Evolutionary conservation across 2,329 filamentous ascomycete species (phyloP).

Genomic region (Capronia americana): DNA sequence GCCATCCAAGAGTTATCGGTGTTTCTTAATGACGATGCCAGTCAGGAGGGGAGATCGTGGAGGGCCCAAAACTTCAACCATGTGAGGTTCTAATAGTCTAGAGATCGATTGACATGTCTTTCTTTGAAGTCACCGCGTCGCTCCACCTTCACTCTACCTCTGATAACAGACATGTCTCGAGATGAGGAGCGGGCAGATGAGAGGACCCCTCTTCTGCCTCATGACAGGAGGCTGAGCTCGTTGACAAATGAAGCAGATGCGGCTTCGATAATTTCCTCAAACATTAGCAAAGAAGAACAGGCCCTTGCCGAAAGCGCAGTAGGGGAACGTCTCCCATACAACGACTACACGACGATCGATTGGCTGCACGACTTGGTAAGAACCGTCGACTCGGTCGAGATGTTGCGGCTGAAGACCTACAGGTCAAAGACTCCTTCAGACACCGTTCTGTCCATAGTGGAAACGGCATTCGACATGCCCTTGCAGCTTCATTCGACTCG

Average conservation of each 20-base stretch:
- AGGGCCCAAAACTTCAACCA: not conserved
- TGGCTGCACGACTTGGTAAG: conserved; percentile 66
- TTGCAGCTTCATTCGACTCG: conserved; percentile 55
- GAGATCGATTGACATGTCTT: conserved; percentile 10
- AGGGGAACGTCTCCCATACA: conserved; percentile 65
- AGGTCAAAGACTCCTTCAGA: conserved; percentile 65
- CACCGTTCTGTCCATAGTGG: conserved; percentile 54
- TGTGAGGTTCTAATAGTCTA: not conserved
- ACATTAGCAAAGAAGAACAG: conserved; percentile 58
- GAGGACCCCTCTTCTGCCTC: conserved; percentile 28
- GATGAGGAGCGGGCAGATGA: conserved; percentile 32
- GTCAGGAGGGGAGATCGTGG: not conserved
- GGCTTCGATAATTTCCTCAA: conserved; percentile 51
- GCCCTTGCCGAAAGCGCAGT: conserved; percentile 54
- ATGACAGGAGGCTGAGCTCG: conserved; percentile 43
- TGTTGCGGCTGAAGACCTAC: conserved; percentile 11
- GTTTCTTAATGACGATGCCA: not conserved
- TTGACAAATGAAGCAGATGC: conserved; percentile 51
- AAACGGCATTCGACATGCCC: conserved; percentile 50
- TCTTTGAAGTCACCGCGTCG: conserved; percentile 1
- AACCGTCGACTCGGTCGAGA: not conserved
- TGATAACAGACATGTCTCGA: conserved; percentile 23
- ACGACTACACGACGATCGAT: conserved; percentile 68
- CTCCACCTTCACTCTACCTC: not conserved
- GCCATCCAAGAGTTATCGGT: not conserved